Evolutionary conservation across 768 basidiomycete species (phyloP).

Genomic region (Suillus americanus): DNA sequence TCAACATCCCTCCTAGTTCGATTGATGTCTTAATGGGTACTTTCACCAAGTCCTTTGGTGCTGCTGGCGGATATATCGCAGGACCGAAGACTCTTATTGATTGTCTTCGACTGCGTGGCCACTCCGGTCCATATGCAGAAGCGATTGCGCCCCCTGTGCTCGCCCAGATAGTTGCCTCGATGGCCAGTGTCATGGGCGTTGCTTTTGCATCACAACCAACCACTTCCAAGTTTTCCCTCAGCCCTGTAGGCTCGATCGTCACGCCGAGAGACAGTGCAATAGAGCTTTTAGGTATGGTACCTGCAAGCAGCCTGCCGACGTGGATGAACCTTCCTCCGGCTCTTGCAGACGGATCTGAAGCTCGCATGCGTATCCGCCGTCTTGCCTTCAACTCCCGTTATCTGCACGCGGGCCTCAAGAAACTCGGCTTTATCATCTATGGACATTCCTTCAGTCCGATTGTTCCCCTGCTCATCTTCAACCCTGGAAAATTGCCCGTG

Average conservation of each 20-base stretch:
- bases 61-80: slow-evolving; percentile 93
- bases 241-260: slow-evolving; percentile 30
- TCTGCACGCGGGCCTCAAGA: slow-evolving; percentile 79
- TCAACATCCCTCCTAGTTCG: slow-evolving; percentile 72
- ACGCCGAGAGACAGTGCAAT: slow-evolving; percentile 38
- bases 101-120: slow-evolving; percentile 74
- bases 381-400: slow-evolving; percentile 96
- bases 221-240: slow-evolving; percentile 27
- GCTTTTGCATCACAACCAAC: slow-evolving; percentile 35
- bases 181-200: slow-evolving; percentile 97
- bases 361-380: slow-evolving; percentile 75
- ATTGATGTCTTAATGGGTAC: slow-evolving; percentile 98
- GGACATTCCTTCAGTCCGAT: slow-evolving; percentile 91
- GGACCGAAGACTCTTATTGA: slow-evolving; percentile 81
- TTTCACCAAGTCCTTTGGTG: slow-evolving; percentile 93
- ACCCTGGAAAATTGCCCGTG: slow-evolving; percentile 90
- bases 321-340: slow-evolving; percentile 77
- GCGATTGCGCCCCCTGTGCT: slow-evolving; percentile 88
- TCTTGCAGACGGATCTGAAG: slow-evolving; percentile 83
- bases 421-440: slow-evolving; percentile 96
- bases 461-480: slow-evolving; percentile 88
- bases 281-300: slow-evolving; percentile 65
- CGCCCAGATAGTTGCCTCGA: slow-evolving; percentile 86
- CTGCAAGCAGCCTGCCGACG: slow-evolving; percentile 59
- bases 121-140: slow-evolving; percentile 86